Evolutionary conservation across 1,139 yeast species (phyloP), one percentile per base, ranked within the genome.

Genomic region (Candida smagusa): DNA sequence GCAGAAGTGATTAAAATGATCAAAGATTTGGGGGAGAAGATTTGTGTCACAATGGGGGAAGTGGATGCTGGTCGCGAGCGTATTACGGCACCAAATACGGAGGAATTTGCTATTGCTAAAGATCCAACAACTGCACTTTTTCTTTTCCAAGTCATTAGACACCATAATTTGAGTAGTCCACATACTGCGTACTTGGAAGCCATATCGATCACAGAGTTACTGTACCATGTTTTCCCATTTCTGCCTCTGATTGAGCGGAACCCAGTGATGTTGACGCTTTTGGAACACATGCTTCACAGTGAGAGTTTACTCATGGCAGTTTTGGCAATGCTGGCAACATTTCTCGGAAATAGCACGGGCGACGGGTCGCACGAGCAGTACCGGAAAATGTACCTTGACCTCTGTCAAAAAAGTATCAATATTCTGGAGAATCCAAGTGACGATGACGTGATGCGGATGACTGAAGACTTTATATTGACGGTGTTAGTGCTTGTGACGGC

Each of bases 401-500:
- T 16, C 5, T 16, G 19, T 16, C 19, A 16, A 3, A 5, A 16
- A 5, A 16, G 5, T 3, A 16, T 16, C 3, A 16, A 16, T 16
- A 16, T 68, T 36, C 45, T 50, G 5, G 46, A 50, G 25, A 43
- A 51, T 5, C 19, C 5, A 5, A 16, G 19, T 7, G 51, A 46
- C 32, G 46, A 30, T 16, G 25, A 34, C 19, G 30, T 33, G 23
- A 33, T 27, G 30, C 25, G 34, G 33, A 66, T 65, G 40, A 65
- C 69, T 30, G 75, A 69, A 41, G 49, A 60, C 36, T 51, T 70
- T 8, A 49, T 70, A 3, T 49, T 70, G 9, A 69, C 75, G 1
- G 68, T 68, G 8, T 47, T 70, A 22, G 51, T 66, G 2, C 49
- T 69, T 12, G 63, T 73, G 2, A 56, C 69, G 4, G 59, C 54